Evolutionary conservation across 768 basidiomycete species (phyloP).

Genomic region (Coprinopsis cinerea): DNA sequence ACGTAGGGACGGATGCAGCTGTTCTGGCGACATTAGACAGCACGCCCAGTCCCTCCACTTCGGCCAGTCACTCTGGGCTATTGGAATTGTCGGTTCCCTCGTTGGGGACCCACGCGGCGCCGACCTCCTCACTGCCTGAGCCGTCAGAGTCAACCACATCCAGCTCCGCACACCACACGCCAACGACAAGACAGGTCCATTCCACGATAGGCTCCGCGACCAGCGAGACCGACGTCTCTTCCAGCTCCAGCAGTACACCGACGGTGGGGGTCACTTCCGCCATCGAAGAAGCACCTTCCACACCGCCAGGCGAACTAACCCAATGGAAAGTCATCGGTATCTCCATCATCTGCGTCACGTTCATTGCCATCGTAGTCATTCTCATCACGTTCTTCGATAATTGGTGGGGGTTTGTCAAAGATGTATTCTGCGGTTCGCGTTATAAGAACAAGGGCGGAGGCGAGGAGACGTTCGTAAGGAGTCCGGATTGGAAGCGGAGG

Average conservation of each 20-base stretch:
- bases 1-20: not conserved
- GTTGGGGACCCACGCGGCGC: no score
- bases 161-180: no score
- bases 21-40: not conserved
- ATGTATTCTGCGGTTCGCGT: conserved; percentile 30
- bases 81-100: no score
- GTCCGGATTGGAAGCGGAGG: conserved; percentile 55
- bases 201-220: not conserved
- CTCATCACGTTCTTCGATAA: conserved; percentile 65
- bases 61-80: no score
- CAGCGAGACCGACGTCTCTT: not conserved
- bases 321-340: conserved; percentile 72
- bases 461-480: conserved; percentile 28
- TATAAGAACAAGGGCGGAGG: conserved; percentile 28
- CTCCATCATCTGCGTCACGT: conserved; percentile 54
- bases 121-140: no score
- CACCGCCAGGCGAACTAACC: conserved; percentile 37
- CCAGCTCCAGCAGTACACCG: not conserved
- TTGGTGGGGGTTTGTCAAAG: conserved; percentile 57
- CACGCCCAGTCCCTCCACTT: no score
- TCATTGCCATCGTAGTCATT: conserved; percentile 50
- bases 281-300: conserved; percentile 18
- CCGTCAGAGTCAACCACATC: no score
- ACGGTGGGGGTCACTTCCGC: not conserved
- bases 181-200: no score